Percentiles rank a stretch among this genome's conserved stretches.
Evolutionary conservation across 495 filamentous ascomycete species (phyloP).

Genomic region (Penicillium steckii): DNA sequence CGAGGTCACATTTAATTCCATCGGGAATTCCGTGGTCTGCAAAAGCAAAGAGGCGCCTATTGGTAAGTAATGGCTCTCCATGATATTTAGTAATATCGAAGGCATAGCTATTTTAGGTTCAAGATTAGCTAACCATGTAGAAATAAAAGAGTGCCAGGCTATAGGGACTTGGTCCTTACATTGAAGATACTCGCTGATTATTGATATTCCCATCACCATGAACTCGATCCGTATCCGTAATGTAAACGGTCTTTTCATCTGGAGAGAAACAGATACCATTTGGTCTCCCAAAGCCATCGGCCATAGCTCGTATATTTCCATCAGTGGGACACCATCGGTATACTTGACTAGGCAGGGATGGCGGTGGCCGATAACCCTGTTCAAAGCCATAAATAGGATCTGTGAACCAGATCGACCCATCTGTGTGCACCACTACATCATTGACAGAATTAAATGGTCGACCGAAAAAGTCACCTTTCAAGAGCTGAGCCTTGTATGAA

Average conservation of each 20-base stretch:
- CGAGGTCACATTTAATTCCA: conserved; percentile 58
- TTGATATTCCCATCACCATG: conserved; percentile 35
- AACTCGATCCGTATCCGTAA: conserved; percentile 54
- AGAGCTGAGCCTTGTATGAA: conserved; percentile 18
- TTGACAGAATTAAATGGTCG: conserved; percentile 62
- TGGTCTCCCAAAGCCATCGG: conserved; percentile 54
- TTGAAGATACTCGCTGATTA: conserved; percentile 16
- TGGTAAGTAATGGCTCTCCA: conserved; percentile 39
- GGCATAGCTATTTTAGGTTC: conserved; percentile 21
- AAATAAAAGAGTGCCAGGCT: neutral
- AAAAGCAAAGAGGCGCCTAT: conserved; percentile 58
- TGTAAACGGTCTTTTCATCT: conserved; percentile 48
- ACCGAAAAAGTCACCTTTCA: conserved; percentile 50
- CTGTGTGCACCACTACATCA: conserved; percentile 52
- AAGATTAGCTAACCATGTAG: neutral
- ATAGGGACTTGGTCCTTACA: conserved; percentile 13
- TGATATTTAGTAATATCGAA: conserved; percentile 24
- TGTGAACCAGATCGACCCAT: conserved; percentile 62
- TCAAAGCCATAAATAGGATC: conserved; percentile 61
- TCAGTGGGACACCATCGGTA: conserved; percentile 51
- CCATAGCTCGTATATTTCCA: conserved; percentile 49
- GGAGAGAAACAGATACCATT: conserved; percentile 61
- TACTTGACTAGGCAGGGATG: conserved; percentile 54
- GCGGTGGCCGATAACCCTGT: conserved; percentile 54
- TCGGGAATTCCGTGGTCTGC: conserved; percentile 55